Base-by-base conservation (phyloP, 371 early-diverging fungal species). In the Lichtheimia ornata region DNA sequence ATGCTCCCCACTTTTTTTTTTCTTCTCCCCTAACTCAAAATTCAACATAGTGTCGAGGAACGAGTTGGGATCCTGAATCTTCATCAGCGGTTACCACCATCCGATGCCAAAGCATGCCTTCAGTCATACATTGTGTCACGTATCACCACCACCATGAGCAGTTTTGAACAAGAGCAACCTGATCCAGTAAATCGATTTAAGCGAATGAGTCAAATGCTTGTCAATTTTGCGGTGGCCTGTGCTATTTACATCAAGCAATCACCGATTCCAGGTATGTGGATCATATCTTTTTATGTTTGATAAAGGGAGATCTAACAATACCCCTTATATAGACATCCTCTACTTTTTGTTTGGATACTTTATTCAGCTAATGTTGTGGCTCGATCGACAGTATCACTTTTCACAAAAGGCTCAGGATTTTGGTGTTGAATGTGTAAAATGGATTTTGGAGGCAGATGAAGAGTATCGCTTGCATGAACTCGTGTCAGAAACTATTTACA, bases 171-270 rank as follows among this genome's bases (percentile, higher is more conserved):
- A 43, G 24, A 50, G 30, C 41, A 56, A 22, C 44, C 49, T 40
- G 73, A 73, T 61, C 59, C 68, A 6, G 59, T 76, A 22, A 35
- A 59, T 25, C 65, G 69, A 14, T 74, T 72, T 22, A 72, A 72
- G 55, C 61, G 52, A 18, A 47, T 74, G 24, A 67, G 73, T 20
- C 74, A 85, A 30, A 69, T 71, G 17, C 70, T 87, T 13, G 81
- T 80, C 55, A 64, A 82, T 3, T 68, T 79, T 0, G 74, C 81
- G 0, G 81, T 88, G 11, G 64, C 74, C 2, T 68, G 72, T 43
- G 88, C 88, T 0, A 73, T 87, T 13, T 65, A 81, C 4, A 63
- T 87, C 17, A 88, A 88, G 63, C 86, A 83, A 61, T 87, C 87
- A 0, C 88, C 87, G 14, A 72, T 88, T 35, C 88, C 87, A 63